A percentile compares a stretch with the other conserved stretches of the same genome.
Evolutionary conservation across 495 filamentous ascomycete genomes (phyloP).

Genomic region (Lineolata rhizophorae): DNA sequence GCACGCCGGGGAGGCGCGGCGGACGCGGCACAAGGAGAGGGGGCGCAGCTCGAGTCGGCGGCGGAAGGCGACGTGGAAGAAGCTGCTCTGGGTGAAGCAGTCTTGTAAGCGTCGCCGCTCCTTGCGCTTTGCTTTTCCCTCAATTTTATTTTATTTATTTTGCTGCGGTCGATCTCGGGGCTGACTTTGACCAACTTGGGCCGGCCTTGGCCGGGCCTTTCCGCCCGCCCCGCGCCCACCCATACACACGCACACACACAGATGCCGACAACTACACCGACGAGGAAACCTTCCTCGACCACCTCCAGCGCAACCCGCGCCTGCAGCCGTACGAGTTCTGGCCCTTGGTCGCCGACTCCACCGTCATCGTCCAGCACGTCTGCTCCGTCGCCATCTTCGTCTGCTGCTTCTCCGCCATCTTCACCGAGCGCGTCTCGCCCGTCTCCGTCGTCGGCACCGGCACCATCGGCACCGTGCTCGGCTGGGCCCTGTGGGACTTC

Average conservation of each 20-base stretch:
- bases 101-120: slow-evolving; percentile 36
- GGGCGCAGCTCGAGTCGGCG: slow-evolving; percentile 34
- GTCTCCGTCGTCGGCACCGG: slow-evolving; percentile 70
- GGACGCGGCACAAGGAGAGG: slow-evolving; percentile 29
- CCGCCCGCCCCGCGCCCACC: no score
- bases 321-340: slow-evolving; percentile 95
- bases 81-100: slow-evolving; percentile 94
- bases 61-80: slow-evolving; percentile 63
- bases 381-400: slow-evolving; percentile 86
- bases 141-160: not conserved
- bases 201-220: no score
- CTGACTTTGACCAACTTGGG: no score
- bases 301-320: slow-evolving; percentile 85
- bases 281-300: slow-evolving; percentile 82
- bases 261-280: slow-evolving; percentile 98
- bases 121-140: slow-evolving; percentile 6
- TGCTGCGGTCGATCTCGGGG: no score
- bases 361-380: slow-evolving; percentile 91
- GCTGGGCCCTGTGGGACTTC: slow-evolving; percentile 78
- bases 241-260: slow-evolving; percentile 14
- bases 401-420: slow-evolving; percentile 81
- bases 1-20: no score
- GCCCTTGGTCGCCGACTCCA: slow-evolving; percentile 85
- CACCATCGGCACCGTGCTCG: slow-evolving; percentile 60
- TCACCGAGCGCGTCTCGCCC: slow-evolving; percentile 62